Evolutionary conservation across 2,329 filamentous ascomycete genomes (phyloP).

Genomic region (Plenodomus biglobosus): DNA sequence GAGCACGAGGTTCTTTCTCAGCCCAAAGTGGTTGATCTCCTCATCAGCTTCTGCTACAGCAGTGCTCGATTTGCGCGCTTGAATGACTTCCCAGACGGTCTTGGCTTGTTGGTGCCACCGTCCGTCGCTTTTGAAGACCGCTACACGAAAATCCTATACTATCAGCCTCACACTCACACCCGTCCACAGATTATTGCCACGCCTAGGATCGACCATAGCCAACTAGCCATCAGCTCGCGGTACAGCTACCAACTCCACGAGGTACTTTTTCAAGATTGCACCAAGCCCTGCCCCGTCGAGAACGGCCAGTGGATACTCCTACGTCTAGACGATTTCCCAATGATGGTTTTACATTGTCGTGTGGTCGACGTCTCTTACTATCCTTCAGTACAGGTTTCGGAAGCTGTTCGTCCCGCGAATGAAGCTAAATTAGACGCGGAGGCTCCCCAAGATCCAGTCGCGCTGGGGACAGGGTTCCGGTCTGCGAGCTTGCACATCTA

Average conservation of each 20-base stretch:
- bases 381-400: constrained; percentile 45
- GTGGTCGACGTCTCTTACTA: constrained; percentile 51
- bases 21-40: constrained; percentile 79
- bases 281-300: constrained; percentile 40
- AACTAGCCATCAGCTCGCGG: constrained; percentile 13
- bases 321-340: constrained; percentile 16
- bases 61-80: constrained; percentile 52
- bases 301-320: constrained; percentile 58
- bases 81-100: constrained; percentile 59
- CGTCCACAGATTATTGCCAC: too few relatives aligned
- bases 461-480: constrained; percentile 27
- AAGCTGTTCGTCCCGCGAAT: constrained; percentile 22
- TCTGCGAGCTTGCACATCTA: constrained; percentile 50
- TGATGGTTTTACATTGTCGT: constrained; percentile 51
- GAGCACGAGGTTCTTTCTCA: constrained; percentile 81
- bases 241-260: constrained; percentile 46
- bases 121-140: constrained; percentile 18
- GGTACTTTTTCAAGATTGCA: constrained; percentile 46
- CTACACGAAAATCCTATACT: too few relatives aligned
- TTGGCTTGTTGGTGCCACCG: constrained; percentile 57
- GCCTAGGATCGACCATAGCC: not conserved
- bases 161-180: too few relatives aligned
- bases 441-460: not conserved
- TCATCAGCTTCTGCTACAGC: constrained; percentile 78
- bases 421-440: constrained; percentile 1